Percentiles rank a stretch among this genome's conserved stretches.
phyloP scores from a whole-genome alignment of 2,329 filamentous ascomycete genomes.

The Aspergillus nomiae region DNA sequence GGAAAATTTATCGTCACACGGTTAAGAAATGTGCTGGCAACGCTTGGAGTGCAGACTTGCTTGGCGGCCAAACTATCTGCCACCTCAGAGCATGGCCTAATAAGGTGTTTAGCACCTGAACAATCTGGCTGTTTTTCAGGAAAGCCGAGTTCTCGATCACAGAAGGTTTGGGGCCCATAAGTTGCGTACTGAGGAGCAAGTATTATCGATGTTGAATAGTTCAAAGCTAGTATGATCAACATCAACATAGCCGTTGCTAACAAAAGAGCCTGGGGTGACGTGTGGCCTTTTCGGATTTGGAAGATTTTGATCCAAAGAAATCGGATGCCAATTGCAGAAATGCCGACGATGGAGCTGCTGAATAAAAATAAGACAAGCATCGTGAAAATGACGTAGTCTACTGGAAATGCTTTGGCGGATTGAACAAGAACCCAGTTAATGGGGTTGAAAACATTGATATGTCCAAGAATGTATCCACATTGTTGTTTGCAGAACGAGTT shows the following conservation, averaged over 20 bases:
- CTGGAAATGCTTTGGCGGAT: slow-evolving; percentile 79
- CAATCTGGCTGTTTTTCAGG: slow-evolving; percentile 75
- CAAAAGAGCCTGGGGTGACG: slow-evolving; percentile 86
- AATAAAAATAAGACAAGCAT: slow-evolving; percentile 86
- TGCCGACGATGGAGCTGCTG: slow-evolving; percentile 80
- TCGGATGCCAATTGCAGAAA: slow-evolving; percentile 85
- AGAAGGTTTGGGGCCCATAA: slow-evolving; percentile 93
- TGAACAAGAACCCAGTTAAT: slow-evolving; percentile 87
- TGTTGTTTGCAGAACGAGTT: slow-evolving; percentile 89
- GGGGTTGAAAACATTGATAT: slow-evolving; percentile 91
- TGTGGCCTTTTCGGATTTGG: slow-evolving; percentile 84
- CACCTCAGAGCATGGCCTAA: slow-evolving; percentile 80
- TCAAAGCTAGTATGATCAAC: slow-evolving; percentile 84
- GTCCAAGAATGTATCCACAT: slow-evolving; percentile 88
- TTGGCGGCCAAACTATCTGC: slow-evolving; percentile 70
- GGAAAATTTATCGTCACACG: slow-evolving; percentile 91
- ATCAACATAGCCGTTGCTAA: slow-evolving; percentile 89
- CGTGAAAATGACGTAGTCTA: slow-evolving; percentile 89
- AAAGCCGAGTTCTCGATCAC: slow-evolving; percentile 67
- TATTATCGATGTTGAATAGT: slow-evolving; percentile 90
- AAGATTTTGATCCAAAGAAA: slow-evolving; percentile 96
- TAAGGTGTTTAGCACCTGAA: slow-evolving; percentile 62
- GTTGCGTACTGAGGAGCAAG: slow-evolving; percentile 95
- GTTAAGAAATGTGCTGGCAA: slow-evolving; percentile 91
- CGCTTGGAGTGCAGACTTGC: slow-evolving; percentile 84